phyloP scores from a whole-genome alignment of 345 rosid species.

The Eucalyptus sp. region DNA sequence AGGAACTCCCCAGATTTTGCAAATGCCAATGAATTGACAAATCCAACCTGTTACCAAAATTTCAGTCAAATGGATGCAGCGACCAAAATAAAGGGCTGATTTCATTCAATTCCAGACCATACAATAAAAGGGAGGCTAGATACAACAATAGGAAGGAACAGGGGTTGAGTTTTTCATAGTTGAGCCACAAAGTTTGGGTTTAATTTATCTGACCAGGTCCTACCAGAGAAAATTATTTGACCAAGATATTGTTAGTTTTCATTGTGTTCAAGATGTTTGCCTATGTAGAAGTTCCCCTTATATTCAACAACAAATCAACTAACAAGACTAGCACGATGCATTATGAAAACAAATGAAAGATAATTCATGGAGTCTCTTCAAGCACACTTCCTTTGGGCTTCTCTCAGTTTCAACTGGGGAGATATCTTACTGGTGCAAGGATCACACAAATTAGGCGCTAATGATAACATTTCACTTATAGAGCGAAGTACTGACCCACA shows the following conservation, averaged over 20 bases:
- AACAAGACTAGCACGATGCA: background rate
- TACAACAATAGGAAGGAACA: background rate
- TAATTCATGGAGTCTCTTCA: background rate
- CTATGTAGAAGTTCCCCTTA: background rate
- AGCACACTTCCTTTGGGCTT: background rate
- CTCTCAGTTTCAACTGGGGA: background rate
- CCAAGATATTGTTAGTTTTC: background rate
- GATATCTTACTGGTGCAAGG: background rate
- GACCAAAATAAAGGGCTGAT: background rate
- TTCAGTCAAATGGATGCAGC: background rate
- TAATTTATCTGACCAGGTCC: background rate
- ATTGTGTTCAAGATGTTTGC: background rate
- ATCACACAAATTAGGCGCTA: background rate
- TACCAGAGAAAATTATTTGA: background rate
- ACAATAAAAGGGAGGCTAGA: background rate
- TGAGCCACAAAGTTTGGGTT: background rate
- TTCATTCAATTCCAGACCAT: background rate
- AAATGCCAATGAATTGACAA: constrained; percentile 85
- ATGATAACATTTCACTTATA: background rate
- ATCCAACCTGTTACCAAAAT: constrained; percentile 56
- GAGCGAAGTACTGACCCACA: background rate
- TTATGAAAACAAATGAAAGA: background rate
- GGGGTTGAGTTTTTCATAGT: background rate
- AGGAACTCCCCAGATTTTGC: constrained; percentile 86
- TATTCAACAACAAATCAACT: background rate